Evolutionary conservation across 2,329 filamentous ascomycete species (phyloP).

Genomic region (Botrytis byssoidea): DNA sequence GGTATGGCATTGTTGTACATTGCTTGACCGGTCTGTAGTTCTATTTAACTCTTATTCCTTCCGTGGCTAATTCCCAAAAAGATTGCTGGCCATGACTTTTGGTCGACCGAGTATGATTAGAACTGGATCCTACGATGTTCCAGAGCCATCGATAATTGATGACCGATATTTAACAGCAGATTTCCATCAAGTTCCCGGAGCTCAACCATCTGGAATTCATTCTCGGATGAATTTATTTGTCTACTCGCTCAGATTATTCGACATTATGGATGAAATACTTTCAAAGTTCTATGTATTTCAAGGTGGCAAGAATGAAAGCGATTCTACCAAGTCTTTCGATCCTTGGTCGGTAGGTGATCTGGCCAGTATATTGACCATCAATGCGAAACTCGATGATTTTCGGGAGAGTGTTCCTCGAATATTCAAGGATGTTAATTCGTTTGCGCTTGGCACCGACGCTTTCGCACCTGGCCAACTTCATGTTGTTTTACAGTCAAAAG

Average conservation of each 20-base stretch:
- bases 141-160: slow-evolving; percentile 31
- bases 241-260: slow-evolving; percentile 27
- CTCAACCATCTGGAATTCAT: slow-evolving; percentile 28
- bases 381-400: slow-evolving; percentile 27
- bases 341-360: slow-evolving; percentile 14
- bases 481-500: slow-evolving; percentile 23
- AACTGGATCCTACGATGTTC: slow-evolving; percentile 16
- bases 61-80: slow-evolving; percentile 24
- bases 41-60: not conserved
- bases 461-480: not conserved
- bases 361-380: slow-evolving; percentile 24
- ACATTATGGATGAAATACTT: slow-evolving; percentile 29
- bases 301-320: slow-evolving; percentile 8
- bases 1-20: slow-evolving; percentile 38
- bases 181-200: slow-evolving; percentile 26
- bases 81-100: slow-evolving; percentile 34
- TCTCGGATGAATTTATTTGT: slow-evolving; percentile 34
- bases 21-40: slow-evolving; percentile 33
- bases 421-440: slow-evolving; percentile 15
- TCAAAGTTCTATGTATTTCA: slow-evolving; percentile 20
- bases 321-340: not conserved
- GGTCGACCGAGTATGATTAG: slow-evolving; percentile 33
- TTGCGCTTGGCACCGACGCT: not conserved
- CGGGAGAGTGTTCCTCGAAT: slow-evolving; percentile 20
- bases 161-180: slow-evolving; percentile 35